Evolutionary conservation across 2,329 filamentous ascomycete genomes (phyloP), one percentile per base, ranked within the genome.

Genomic region (Diaporthe humulicola): DNA sequence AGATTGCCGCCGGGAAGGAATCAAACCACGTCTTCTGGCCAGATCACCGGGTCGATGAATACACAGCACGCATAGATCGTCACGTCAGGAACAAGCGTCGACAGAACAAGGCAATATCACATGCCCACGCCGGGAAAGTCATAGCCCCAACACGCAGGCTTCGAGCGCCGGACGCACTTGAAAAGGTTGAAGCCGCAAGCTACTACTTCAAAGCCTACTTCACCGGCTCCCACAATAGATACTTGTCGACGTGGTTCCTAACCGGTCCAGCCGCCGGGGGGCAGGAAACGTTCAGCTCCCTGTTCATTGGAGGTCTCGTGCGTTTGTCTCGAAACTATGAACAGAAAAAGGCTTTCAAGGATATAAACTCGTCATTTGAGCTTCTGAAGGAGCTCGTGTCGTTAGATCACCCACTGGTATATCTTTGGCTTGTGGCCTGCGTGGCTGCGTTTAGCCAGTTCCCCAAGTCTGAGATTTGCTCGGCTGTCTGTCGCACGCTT

Each of bases 231-330:
- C 17, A 40, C 36, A 19, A 50, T n/a, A 30, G 10, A 50, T 50
- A n/a, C 45, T 50, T 25, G 15, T 12, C 22, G 17, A 10, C 33
- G 52, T 54, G 54, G 58, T 30, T 61, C 64, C 1, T 25, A 17
- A 50, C 72, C 2, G 72, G 61, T 4, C 52, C 50, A 17, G 40
- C 36, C n/a, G 69, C 58, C 12, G 50, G 60, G 7, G 71, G 69
- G 38, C 30, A 60, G 19, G 61, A 67, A n/a, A 12, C 30, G 0
- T 73, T 73, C 30, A 52, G 57, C 25, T 38, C 57, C 30, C n/a
- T 73, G 3, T 73, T 73, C 22, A 30, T 73, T 8, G 40, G 58
- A n/a, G 64, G 33, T n/a, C 66, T 73, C 48, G 72, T 36, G n/a
- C 52, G 67, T 25, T 22, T 73, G 25, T 70, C 72, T 4, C 64